phyloP scores from a whole-genome alignment of 2,329 filamentous ascomycete genomes.

The Monilinia polystroma region DNA sequence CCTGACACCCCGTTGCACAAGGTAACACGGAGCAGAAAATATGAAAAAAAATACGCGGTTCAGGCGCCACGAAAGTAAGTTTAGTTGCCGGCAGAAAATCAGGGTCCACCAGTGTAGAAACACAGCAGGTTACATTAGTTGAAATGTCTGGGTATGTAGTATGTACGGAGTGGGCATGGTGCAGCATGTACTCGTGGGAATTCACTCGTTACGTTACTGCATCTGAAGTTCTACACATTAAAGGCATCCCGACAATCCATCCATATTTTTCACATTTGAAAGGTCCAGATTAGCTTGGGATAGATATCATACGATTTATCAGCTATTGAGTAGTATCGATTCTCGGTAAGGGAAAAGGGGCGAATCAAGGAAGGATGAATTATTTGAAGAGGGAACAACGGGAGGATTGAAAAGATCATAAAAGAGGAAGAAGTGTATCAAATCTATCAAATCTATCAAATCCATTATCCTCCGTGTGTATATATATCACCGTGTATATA shows the following conservation, averaged over 20 bases:
- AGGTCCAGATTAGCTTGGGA: not conserved
- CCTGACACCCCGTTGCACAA: too few relatives aligned
- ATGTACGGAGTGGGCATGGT: too few relatives aligned
- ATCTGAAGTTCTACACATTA: constrained; percentile 1
- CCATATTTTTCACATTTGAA: not conserved
- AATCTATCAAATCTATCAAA: too few relatives aligned
- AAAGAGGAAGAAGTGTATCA: too few relatives aligned
- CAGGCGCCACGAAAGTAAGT: not conserved
- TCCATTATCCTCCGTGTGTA: too few relatives aligned
- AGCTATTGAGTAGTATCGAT: not conserved
- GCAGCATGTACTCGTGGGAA: not conserved
- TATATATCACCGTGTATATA: too few relatives aligned
- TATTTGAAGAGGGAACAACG: not conserved
- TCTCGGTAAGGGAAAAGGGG: constrained; percentile 16
- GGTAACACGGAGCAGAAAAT: too few relatives aligned
- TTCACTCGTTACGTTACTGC: not conserved
- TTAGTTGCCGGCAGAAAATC: not conserved
- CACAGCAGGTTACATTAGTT: too few relatives aligned
- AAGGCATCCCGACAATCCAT: not conserved
- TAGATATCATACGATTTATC: not conserved
- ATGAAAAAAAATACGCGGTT: not conserved
- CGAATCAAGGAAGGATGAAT: not conserved
- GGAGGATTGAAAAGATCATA: too few relatives aligned
- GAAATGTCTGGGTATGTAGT: too few relatives aligned
- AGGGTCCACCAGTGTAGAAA: not conserved